Conservation (phyloP, 208 protist species). For the Phytomonas serpens region DNA sequence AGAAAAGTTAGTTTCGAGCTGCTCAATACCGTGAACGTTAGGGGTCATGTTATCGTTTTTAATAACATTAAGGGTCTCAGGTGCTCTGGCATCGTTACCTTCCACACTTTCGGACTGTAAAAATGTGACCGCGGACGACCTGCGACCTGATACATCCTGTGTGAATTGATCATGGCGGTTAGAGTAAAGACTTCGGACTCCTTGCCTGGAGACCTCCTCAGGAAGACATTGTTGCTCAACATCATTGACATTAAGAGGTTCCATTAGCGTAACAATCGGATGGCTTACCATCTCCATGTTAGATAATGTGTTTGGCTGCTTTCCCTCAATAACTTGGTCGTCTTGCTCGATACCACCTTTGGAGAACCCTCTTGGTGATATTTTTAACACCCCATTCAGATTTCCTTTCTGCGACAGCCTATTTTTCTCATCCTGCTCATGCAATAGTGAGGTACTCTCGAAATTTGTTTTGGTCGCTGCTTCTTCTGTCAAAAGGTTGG, state of each 20-base stretch:
- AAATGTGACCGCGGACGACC: neutral
- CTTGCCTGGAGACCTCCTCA: neutral
- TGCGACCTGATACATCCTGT: neutral
- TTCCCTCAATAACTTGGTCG: neutral
- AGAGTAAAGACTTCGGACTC: neutral
- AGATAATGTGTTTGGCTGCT: neutral
- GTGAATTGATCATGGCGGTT: neutral
- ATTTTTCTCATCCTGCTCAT: neutral
- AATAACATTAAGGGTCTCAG: neutral
- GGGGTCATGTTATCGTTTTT: neutral
- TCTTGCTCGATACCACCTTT: neutral
- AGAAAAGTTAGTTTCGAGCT: neutral
- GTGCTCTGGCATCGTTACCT: neutral
- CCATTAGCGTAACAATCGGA: neutral
- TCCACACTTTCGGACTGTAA: neutral
- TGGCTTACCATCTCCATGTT: neutral
- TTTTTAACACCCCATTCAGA: neutral
- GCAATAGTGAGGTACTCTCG: neutral
- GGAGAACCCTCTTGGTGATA: neutral
- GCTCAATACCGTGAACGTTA: neutral
- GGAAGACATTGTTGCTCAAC: neutral
- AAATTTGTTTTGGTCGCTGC: constrained; percentile 12
- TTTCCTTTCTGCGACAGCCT: neutral
- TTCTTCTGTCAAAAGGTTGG: constrained; percentile 53
- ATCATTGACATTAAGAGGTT: neutral